These are phyloP conservation scores for Fraxinus pennsylvanica DNA, from an alignment of 257 asterid species.

Conservation along the genomic window DNA sequence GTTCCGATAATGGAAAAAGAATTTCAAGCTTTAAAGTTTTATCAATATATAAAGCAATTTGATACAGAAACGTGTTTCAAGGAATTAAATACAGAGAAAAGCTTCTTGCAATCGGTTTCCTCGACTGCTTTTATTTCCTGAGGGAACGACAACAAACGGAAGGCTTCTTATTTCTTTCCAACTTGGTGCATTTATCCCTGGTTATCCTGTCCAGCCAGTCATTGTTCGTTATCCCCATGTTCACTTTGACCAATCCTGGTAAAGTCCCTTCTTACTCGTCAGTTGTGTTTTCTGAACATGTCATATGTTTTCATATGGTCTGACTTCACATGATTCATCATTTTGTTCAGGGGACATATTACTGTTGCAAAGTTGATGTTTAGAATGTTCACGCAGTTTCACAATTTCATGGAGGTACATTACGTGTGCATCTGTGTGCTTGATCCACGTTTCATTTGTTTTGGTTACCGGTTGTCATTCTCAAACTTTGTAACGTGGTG, in stretches of 20 bases:
- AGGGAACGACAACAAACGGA: conserved; percentile 98
- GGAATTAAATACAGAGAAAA: conserved; percentile 98
- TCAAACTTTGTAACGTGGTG: no score
- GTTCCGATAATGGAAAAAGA: conserved; percentile 18
- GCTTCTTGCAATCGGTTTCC: conserved; percentile 85
- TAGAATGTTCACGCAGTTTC: conserved; percentile 96
- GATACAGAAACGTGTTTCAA: conserved; percentile 87
- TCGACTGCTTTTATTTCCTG: conserved; percentile 97
- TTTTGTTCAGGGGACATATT: conserved; percentile 73
- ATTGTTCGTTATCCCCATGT: conserved; percentile 84
- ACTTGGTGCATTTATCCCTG: conserved; percentile 97
- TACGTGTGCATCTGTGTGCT: neutral
- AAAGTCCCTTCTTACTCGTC: conserved; percentile 20
- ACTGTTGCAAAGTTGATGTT: conserved; percentile 72
- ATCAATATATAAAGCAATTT: conserved; percentile 75
- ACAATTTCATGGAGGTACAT: conserved; percentile 96
- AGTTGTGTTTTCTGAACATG: conserved; percentile 3
- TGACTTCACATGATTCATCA: conserved; percentile 8
- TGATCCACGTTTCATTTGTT: neutral
- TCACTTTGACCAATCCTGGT: conserved; percentile 99
- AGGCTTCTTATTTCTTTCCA: conserved; percentile 87
- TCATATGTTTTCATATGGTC: neutral
- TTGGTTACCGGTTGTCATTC: neutral
- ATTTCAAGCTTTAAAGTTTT: conserved; percentile 29
- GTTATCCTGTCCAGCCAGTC: conserved; percentile 92